These are phyloP conservation scores for Populus nigra DNA, from an alignment of 345 rosid species.

Conservation along the genomic window DNA sequence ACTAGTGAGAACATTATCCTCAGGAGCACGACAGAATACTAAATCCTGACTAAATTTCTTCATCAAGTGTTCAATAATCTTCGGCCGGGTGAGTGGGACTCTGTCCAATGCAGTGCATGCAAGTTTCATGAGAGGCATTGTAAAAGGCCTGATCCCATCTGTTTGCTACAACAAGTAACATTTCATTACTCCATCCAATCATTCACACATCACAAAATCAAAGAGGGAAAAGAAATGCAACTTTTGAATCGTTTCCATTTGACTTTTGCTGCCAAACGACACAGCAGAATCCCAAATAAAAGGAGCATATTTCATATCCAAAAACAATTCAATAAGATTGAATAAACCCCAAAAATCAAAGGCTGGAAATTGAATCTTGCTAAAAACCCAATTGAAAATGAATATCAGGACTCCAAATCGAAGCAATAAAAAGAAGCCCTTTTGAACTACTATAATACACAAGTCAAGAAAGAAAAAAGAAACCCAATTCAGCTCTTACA, in stretches of 20 bases:
- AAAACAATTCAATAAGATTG: neutral
- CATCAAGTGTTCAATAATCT: conserved; percentile 57
- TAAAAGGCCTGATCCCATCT: conserved; percentile 97
- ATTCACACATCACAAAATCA: neutral
- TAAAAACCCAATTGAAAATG: neutral
- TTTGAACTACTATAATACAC: neutral
- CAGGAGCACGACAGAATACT: conserved; percentile 82
- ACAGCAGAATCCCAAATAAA: too few relatives aligned
- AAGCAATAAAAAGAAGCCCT: conserved; percentile 1
- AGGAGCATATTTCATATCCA: too few relatives aligned
- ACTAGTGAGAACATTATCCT: conserved; percentile 56
- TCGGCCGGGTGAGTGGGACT: conserved; percentile 77
- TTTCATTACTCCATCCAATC: conserved; percentile 16
- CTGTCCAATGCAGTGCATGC: conserved; percentile 97
- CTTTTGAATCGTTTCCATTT: neutral
- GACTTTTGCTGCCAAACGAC: too few relatives aligned
- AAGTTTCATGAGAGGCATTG: conserved; percentile 96
- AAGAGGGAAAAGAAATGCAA: neutral
- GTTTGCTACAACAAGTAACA: conserved; percentile 48
- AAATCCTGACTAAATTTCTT: conserved; percentile 77
- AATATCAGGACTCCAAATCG: neutral
- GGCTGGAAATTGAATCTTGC: neutral
- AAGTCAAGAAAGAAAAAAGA: neutral
- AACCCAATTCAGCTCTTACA: neutral
- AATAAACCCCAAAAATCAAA: neutral